Evolutionary conservation across 306 rosid species (phyloP).

Genomic region (Macrotyloma uniflorum): DNA sequence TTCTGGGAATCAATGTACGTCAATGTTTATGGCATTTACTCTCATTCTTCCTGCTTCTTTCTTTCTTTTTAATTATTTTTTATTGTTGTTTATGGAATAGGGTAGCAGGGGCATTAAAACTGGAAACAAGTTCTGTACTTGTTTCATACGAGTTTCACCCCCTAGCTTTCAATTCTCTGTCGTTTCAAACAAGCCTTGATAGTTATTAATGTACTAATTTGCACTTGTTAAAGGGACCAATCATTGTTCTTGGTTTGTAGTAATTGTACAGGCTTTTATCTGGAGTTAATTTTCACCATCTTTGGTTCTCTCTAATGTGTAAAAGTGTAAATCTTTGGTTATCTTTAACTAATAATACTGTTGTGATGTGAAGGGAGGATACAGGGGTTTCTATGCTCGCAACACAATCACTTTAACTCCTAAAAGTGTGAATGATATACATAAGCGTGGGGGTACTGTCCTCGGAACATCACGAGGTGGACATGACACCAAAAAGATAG

Average conservation of each 20-base stretch:
- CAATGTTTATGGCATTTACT: slow-evolving; percentile 7
- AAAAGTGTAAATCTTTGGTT: slow-evolving; percentile 7
- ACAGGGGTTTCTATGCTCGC: slow-evolving; percentile 84
- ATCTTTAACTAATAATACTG: not conserved
- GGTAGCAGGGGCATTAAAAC: not conserved
- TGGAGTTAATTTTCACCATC: not conserved
- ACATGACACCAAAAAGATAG: slow-evolving; percentile 84
- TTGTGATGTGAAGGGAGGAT: slow-evolving; percentile 78
- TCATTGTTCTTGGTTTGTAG: slow-evolving; percentile 23
- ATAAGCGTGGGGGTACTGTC: slow-evolving; percentile 93
- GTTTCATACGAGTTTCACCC: not conserved
- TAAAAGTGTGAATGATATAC: slow-evolving; percentile 81
- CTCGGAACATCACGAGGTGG: slow-evolving; percentile 96
- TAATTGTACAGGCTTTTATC: not conserved
- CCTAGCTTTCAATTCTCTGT: not conserved
- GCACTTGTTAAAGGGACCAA: not conserved
- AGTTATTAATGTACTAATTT: slow-evolving; percentile 16
- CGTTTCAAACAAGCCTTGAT: slow-evolving; percentile 7
- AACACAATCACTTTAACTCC: slow-evolving; percentile 75
- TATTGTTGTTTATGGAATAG: not conserved
- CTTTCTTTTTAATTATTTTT: not conserved
- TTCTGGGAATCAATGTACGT: slow-evolving; percentile 79
- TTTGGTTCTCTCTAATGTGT: not conserved
- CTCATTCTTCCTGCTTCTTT: not conserved
- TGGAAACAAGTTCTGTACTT: not conserved